A percentile compares a stretch with the other conserved stretches of the same genome.
These are phyloP conservation scores for Scheffersomyces stambukii DNA, from an alignment of 1,139 yeast genomes.

Conservation along the genomic window DNA sequence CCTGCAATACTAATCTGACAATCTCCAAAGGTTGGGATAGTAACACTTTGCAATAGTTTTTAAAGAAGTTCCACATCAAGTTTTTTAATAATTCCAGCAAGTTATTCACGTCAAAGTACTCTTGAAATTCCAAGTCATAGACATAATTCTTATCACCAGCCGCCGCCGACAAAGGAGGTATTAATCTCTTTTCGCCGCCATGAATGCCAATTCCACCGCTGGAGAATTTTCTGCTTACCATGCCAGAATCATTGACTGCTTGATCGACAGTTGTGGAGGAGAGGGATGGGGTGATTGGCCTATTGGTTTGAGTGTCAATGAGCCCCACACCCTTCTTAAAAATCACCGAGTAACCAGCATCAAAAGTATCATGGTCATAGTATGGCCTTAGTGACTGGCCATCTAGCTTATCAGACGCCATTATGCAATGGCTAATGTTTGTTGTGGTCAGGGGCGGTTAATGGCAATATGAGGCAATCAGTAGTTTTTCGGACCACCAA, in stretches of 20 bases:
- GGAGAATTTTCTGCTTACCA: conserved; percentile 10
- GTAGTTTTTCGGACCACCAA: too few relatives aligned
- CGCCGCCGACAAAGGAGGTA: conserved; percentile 17
- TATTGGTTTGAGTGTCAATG: conserved; percentile 35
- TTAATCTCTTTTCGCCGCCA: too few relatives aligned
- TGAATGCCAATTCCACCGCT: too few relatives aligned
- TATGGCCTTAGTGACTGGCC: conserved; percentile 54
- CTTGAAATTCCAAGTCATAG: conserved; percentile 64
- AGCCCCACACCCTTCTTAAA: conserved; percentile 61
- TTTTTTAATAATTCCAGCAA: conserved; percentile 51
- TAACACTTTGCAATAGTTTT: conserved; percentile 63
- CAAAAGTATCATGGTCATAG: conserved; percentile 65
- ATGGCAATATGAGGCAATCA: too few relatives aligned
- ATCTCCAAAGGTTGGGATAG: conserved; percentile 89
- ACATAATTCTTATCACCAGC: conserved; percentile 42
- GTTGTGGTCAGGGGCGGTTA: too few relatives aligned
- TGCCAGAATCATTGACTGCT: conserved; percentile 8
- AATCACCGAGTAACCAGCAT: conserved; percentile 61
- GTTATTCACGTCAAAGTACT: conserved; percentile 58
- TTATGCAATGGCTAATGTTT: too few relatives aligned
- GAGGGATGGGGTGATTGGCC: conserved; percentile 28
- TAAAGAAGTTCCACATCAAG: conserved; percentile 56
- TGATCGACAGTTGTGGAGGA: conserved; percentile 16
- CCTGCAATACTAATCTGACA: conserved; percentile 72
- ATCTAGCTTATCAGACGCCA: conserved; percentile 7